Conservation (phyloP, 1,284 basidiomycete genomes). For the Puccinia coronata region DNA sequence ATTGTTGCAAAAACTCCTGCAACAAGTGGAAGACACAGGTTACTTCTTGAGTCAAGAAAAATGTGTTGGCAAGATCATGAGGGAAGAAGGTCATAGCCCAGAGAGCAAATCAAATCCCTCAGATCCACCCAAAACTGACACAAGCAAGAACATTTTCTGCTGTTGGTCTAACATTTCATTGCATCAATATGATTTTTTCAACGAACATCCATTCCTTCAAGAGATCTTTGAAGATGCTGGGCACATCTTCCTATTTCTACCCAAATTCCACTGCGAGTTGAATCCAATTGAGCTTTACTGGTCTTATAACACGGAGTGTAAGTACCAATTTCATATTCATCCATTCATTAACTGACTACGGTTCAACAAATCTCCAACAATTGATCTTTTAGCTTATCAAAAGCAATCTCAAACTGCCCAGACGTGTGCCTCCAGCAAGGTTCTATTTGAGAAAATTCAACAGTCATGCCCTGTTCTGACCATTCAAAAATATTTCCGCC, state of each 20-base stretch:
- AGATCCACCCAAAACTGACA: not conserved
- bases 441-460: not conserved
- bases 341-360: no score
- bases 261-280: no score
- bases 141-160: not conserved
- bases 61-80: not conserved
- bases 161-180: slow-evolving; percentile 7
- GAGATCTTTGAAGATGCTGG: not conserved
- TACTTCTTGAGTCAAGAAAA: not conserved
- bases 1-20: not conserved
- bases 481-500: not conserved
- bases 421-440: not conserved
- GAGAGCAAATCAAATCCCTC: not conserved
- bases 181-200: not conserved
- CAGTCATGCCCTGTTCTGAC: not conserved
- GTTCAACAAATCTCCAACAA: no score
- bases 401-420: not conserved
- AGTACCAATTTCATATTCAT: slow-evolving; percentile 5
- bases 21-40: no score
- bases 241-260: no score
- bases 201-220: not conserved
- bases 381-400: not conserved
- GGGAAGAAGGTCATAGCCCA: not conserved
- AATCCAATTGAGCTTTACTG: no score
- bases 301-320: not conserved